Evolutionary conservation across 1,284 basidiomycete species (phyloP), one percentile per base, ranked within the genome.

Genomic region (Pseudozyma thailandica): DNA sequence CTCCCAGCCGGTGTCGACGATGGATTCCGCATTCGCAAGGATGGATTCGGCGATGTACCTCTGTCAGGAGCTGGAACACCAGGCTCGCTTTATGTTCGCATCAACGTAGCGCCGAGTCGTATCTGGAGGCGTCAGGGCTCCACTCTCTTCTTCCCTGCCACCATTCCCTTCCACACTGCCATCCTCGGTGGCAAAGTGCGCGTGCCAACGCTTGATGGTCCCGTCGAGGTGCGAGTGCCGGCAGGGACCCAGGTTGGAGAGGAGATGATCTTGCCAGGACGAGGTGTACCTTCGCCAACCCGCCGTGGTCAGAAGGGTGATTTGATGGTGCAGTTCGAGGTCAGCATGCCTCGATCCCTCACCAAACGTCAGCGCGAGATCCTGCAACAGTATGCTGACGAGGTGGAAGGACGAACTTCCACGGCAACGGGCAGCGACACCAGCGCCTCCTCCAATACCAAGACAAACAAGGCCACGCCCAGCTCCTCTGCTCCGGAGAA

Each of bases 171-270:
- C 78, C 92, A 98, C 81, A 89, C 88, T 6, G 96, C 96, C 8
- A 85, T 98, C 44, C 87, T 98, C 23, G 95, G 95, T 47, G 96
- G 96, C 41, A 89, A 89, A 76, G 91, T 94, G 43, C 89, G 93
- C 37, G 92, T 99, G 46, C 94, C 94, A 23, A 98, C 96, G 23
- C 86, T 98, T 26, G 94, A 98, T 74, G 93, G 94, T 39, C 92
- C 96, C 53, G 94, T 98, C 9, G 94, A 98, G 65, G 92, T 99
- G 47, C 90, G 92, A 63, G 89, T 99, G 47, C 93, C 94, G 44
- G 87, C 88, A 31, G 95, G 96, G 43, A 98, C 96, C 3, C 95
- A 98, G 84, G 92, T 92, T 77, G 94, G 94, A 18, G 93, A 98
- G 85, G 94, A 98, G 84, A 95, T 96, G 88, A 91, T 97, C 15